phyloP scores from a whole-genome alignment of 345 rosid species.

The Moricandia moricandioides region DNA sequence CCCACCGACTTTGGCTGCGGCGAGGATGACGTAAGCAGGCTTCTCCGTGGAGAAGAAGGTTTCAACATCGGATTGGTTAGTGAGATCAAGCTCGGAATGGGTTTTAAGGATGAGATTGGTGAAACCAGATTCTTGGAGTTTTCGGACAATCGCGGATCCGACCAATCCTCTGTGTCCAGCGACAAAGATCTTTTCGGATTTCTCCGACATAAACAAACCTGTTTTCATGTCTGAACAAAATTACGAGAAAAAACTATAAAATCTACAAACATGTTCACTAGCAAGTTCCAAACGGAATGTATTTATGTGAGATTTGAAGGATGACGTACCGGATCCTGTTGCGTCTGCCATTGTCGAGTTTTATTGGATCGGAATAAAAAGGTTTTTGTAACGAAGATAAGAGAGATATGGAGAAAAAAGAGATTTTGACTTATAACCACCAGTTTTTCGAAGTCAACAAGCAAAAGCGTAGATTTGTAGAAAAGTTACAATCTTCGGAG shows the following conservation, averaged over 20 bases:
- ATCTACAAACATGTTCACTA: neutral
- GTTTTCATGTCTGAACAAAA: constrained; percentile 15
- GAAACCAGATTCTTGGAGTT: constrained; percentile 58
- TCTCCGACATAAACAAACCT: constrained; percentile 54
- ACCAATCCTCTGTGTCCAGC: constrained; percentile 96
- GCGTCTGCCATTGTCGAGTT: constrained; percentile 23
- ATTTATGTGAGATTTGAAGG: neutral
- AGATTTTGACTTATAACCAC: constrained; percentile 20
- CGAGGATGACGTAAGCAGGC: constrained; percentile 69
- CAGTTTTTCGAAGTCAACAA: neutral
- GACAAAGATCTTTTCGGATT: constrained; percentile 80
- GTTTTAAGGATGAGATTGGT: constrained; percentile 64
- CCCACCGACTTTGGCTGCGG: constrained; percentile 97
- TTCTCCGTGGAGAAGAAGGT: constrained; percentile 63
- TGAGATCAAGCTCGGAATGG: constrained; percentile 82
- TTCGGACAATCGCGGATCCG: constrained; percentile 86
- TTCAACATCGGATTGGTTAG: constrained; percentile 75
- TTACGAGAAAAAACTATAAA: neutral
- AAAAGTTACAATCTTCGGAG: constrained; percentile 2
- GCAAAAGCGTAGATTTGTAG: constrained; percentile 15
- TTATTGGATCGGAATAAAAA: neutral
- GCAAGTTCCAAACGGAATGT: neutral
- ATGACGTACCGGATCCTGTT: constrained; percentile 25
- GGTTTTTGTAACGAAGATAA: neutral
- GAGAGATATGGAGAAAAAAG: constrained; percentile 9